phyloP scores from a whole-genome alignment of 805 yeast species.

The Ogataea methanolica region DNA sequence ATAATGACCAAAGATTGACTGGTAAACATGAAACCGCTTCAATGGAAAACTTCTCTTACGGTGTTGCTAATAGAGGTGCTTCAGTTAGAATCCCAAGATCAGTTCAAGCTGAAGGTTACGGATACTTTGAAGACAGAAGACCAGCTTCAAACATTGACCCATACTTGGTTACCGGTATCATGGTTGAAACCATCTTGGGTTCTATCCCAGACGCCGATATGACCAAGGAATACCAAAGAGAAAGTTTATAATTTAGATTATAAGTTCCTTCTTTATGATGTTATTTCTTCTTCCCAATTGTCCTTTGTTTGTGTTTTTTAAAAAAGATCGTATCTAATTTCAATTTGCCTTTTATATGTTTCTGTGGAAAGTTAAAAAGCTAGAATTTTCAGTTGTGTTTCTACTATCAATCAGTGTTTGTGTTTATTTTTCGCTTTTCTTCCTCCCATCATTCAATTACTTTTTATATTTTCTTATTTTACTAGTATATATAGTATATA shows the following conservation, averaged over 20 bases:
- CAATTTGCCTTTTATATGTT: background rate
- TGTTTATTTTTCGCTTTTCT: background rate
- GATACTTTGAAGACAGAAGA: conserved; percentile 99
- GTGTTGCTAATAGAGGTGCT: conserved; percentile 99
- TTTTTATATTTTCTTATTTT: background rate
- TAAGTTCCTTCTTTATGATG: background rate
- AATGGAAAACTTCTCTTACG: conserved; percentile 83
- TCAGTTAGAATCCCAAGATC: conserved; percentile 98
- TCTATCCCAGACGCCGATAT: conserved; percentile 92
- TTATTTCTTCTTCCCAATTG: background rate
- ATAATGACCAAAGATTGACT: conserved; percentile 91
- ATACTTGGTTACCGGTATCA: conserved; percentile 96
- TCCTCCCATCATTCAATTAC: background rate
- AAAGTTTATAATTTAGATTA: conserved; percentile 29
- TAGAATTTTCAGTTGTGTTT: background rate
- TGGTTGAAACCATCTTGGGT: conserved; percentile 95
- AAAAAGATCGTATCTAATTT: no score
- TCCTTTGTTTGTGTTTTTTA: background rate
- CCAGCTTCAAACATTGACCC: conserved; percentile 99
- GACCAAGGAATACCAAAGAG: conserved; percentile 85
- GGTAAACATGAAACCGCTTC: conserved; percentile 99
- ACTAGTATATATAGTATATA: background rate
- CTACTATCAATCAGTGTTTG: background rate
- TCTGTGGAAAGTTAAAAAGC: background rate
- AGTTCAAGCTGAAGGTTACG: conserved; percentile 96